Conservation (phyloP, 164 flowering plant genomes). For the Chimonanthus salicifolius region DNA sequence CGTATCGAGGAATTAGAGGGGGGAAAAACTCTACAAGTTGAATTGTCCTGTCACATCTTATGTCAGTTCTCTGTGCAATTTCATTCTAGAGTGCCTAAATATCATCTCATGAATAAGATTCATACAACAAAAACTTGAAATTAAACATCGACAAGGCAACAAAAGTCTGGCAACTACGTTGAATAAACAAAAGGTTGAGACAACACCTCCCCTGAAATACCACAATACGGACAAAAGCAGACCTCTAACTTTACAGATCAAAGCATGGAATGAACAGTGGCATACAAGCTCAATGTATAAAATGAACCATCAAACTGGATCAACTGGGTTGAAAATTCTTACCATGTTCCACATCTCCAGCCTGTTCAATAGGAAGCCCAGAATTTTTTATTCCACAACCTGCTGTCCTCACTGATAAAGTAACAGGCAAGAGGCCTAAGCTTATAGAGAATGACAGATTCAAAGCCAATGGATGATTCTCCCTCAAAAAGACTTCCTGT, state of each 20-base stretch:
- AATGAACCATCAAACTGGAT: constrained; percentile 1
- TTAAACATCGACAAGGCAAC: not conserved
- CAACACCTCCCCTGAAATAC: not conserved
- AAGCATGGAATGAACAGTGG: not conserved
- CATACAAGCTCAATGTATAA: not conserved
- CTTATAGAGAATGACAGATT: constrained; percentile 72
- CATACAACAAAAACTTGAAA: not conserved
- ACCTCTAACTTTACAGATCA: not conserved
- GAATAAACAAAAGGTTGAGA: not conserved
- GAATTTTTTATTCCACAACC: constrained; percentile 85
- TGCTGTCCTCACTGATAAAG: constrained; percentile 54
- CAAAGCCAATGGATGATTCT: constrained; percentile 83
- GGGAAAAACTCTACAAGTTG: not conserved
- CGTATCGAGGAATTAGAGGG: no score
- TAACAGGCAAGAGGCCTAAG: constrained; percentile 86
- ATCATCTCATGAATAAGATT: not conserved
- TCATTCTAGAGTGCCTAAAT: not conserved
- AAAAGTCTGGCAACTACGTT: not conserved
- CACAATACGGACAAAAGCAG: not conserved
- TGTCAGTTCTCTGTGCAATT: not conserved
- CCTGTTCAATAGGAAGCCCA: constrained; percentile 63
- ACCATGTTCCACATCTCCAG: constrained; percentile 61
- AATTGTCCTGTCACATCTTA: no score
- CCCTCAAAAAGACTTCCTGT: constrained; percentile 72
- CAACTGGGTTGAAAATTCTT: constrained; percentile 19